phyloP scores from a whole-genome alignment of 805 yeast genomes.

The Candida ovalis region DNA sequence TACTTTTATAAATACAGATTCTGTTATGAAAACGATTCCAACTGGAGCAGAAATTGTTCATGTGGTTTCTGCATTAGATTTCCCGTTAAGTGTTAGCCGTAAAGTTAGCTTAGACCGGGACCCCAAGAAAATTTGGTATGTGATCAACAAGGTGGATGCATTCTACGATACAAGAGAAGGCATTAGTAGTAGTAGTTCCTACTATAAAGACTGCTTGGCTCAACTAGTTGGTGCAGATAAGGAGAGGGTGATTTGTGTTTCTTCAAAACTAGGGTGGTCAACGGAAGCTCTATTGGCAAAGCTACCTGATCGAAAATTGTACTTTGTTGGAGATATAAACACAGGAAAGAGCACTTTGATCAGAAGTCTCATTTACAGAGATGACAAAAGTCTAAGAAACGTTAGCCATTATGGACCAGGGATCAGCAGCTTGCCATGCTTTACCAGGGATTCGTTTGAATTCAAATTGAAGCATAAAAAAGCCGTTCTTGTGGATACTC shows the following conservation, averaged over 20 bases:
- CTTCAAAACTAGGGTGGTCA: slow-evolving; percentile 55
- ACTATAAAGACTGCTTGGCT: slow-evolving; percentile 31
- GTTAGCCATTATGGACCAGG: slow-evolving; percentile 40
- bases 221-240: slow-evolving; percentile 27
- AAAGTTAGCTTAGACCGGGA: slow-evolving; percentile 33
- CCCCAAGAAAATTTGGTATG: slow-evolving; percentile 35
- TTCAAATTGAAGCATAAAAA: slow-evolving; percentile 31
- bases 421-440: slow-evolving; percentile 58
- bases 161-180: slow-evolving; percentile 25
- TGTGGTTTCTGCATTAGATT: slow-evolving; percentile 64
- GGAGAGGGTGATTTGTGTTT: slow-evolving; percentile 41
- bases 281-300: slow-evolving; percentile 34
- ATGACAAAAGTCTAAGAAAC: slow-evolving; percentile 19
- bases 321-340: slow-evolving; percentile 63
- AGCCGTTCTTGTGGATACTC: slow-evolving; percentile 38
- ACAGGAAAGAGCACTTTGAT: slow-evolving; percentile 67
- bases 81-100: slow-evolving; percentile 57
- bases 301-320: slow-evolving; percentile 38
- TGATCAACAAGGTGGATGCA: slow-evolving; percentile 39
- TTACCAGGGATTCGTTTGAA: slow-evolving; percentile 53
- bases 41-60: slow-evolving; percentile 47
- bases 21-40: slow-evolving; percentile 39
- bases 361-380: slow-evolving; percentile 35
- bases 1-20: slow-evolving; percentile 27
- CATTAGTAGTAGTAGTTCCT: slow-evolving; percentile 22